These are phyloP conservation scores for Hanseniaspora lachancei DNA, from an alignment of 805 yeast species.

Conservation along the genomic window DNA sequence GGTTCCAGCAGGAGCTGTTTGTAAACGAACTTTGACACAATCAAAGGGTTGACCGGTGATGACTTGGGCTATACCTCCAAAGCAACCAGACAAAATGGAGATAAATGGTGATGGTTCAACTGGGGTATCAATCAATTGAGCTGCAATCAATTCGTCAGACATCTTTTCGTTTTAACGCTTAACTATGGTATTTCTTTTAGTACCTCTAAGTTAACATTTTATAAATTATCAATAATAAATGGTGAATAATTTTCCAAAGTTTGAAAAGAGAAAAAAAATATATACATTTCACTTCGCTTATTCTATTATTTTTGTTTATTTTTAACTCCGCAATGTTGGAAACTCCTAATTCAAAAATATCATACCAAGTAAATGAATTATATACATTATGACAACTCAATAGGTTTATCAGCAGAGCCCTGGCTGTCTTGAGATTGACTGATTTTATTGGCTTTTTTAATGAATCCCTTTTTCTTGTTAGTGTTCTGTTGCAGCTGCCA, in stretches of 20 bases:
- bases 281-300: too few relatives aligned
- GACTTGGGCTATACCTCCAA: conserved; percentile 94
- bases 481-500: conserved; percentile 9
- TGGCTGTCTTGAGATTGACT: background rate
- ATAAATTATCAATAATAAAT: too few relatives aligned
- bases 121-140: conserved; percentile 25
- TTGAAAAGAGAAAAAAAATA: too few relatives aligned
- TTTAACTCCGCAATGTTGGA: background rate
- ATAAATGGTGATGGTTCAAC: conserved; percentile 38
- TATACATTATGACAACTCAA: background rate
- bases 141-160: conserved; percentile 26
- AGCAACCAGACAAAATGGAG: conserved; percentile 81
- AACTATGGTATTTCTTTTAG: background rate
- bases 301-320: too few relatives aligned
- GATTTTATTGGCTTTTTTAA: background rate
- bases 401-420: background rate
- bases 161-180: conserved; percentile 12
- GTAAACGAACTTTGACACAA: conserved; percentile 84
- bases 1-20: conserved; percentile 62
- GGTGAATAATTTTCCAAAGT: too few relatives aligned
- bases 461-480: conserved; percentile 37
- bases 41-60: conserved; percentile 94
- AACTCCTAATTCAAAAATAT: background rate
- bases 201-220: too few relatives aligned
- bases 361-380: conserved; percentile 13